Evolutionary conservation across 1,284 basidiomycete genomes (phyloP), one percentile per base, ranked within the genome.

Genomic region (Ganoderma meredithae): DNA sequence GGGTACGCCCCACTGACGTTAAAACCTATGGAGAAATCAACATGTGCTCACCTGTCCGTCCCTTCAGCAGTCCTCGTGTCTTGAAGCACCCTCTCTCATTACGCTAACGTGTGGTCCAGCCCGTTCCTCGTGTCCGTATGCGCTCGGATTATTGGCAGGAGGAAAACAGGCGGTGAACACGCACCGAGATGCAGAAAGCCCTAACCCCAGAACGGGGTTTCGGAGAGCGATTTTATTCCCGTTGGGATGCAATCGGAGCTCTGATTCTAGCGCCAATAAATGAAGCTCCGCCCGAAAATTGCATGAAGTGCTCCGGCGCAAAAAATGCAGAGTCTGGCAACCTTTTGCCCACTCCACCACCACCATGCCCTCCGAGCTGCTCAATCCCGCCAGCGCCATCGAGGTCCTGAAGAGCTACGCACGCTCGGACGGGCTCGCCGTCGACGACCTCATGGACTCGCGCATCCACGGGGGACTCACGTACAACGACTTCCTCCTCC

Each of bases 401-500:
- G 86, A 89, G 61, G 86, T 90, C 77, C 91, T 98, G 77, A 83
- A 86, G 72, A 82, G 87, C 17, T 99, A 99, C 81, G 60, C 82
- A 55, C 83, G 85, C 68, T 81, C 83, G n/a, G 98, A 99, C 88
- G 98, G 97, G 52, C 89, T 99, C 64, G 89, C 93, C 69, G 87
- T 95, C 74, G 72, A 83, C 31, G 94, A 99, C 80, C 91, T 99
- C 75, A 97, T 99, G 91, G 90, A 98, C 86, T 95, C 95, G 13
- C 85, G 83, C 62, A 81, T 90, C 76, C 93, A 97, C 79, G 97
- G 97, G 53, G 97, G 97, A 27, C 89, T 99, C 75, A 99, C 97
- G 25, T 99, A 99, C 85, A 99, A 96, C 77, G 95, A 97, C 80
- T 96, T 97, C 81, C 86, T 97, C 73, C 85, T 96, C 69, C 86